These are phyloP conservation scores for Coemansia asiatica DNA, from an alignment of 192 early-diverging fungal genomes.

Conservation along the genomic window DNA sequence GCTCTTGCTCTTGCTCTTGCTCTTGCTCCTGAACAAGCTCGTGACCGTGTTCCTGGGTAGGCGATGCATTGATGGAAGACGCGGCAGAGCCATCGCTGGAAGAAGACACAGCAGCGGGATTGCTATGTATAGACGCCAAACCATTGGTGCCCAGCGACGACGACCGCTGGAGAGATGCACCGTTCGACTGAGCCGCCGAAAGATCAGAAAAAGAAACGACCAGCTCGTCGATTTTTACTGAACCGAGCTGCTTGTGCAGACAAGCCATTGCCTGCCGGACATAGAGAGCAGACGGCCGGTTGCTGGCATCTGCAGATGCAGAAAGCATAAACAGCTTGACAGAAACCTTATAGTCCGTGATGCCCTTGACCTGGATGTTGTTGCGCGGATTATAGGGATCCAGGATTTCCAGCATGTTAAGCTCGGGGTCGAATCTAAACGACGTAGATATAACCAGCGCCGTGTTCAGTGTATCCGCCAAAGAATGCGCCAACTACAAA, in stretches of 20 bases:
- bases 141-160: not conserved
- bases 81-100: not conserved
- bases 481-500: conserved; percentile 33
- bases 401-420: conserved; percentile 54
- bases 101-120: not conserved
- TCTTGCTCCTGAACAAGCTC: too few relatives aligned
- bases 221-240: conserved; percentile 47
- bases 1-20: too few relatives aligned
- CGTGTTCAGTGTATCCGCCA: conserved; percentile 48
- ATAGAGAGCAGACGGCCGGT: conserved; percentile 44
- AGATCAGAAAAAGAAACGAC: conserved; percentile 43
- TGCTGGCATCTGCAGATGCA: conserved; percentile 28
- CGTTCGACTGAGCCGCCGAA: conserved; percentile 10
- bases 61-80: not conserved
- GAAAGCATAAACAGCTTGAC: conserved; percentile 47
- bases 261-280: conserved; percentile 41
- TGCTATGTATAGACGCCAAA: not conserved
- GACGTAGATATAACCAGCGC: conserved; percentile 49
- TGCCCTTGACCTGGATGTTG: conserved; percentile 35
- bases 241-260: conserved; percentile 38
- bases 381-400: conserved; percentile 48
- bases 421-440: conserved; percentile 52
- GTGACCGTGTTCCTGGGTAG: not conserved
- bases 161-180: not conserved
- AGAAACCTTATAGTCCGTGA: conserved; percentile 38